These are phyloP conservation scores for Yamadazyma sp. DNA, from an alignment of 805 yeast species.

Conservation along the genomic window DNA sequence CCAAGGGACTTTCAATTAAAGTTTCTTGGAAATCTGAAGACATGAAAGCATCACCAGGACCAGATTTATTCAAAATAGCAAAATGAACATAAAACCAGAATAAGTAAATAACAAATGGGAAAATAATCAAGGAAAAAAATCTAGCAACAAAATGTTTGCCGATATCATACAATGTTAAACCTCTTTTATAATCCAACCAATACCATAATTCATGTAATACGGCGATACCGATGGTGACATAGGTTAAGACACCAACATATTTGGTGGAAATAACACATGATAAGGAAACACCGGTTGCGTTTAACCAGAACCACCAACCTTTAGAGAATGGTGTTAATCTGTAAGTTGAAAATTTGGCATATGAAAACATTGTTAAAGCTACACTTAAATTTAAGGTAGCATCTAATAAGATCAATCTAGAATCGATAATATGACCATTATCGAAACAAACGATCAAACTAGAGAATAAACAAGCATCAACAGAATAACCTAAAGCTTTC, in stretches of 20 bases:
- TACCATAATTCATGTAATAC: conserved; percentile 87
- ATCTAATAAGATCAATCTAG: conserved; percentile 87
- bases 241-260: conserved; percentile 94
- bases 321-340: conserved; percentile 62
- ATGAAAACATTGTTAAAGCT: conserved; percentile 73
- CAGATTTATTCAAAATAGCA: conserved; percentile 74
- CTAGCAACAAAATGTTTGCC: conserved; percentile 74
- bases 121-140: conserved; percentile 61
- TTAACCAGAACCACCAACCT: conserved; percentile 87
- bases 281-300: conserved; percentile 76
- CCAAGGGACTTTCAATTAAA: conserved; percentile 76
- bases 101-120: conserved; percentile 80
- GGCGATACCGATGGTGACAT: conserved; percentile 81
- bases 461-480: conserved; percentile 76
- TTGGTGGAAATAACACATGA: conserved; percentile 94
- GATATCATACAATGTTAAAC: conserved; percentile 56
- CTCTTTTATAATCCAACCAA: conserved; percentile 67
- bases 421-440: conserved; percentile 86
- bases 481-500: conserved; percentile 79
- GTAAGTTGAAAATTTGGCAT: conserved; percentile 71
- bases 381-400: conserved; percentile 83
- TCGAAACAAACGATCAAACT: conserved; percentile 76
- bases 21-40: conserved; percentile 94
- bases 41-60: conserved; percentile 96
- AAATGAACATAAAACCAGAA: conserved; percentile 94